Evolutionary conservation across 305 asterid genomes (phyloP).

Genomic region (Stenogyne calaminthoides): DNA sequence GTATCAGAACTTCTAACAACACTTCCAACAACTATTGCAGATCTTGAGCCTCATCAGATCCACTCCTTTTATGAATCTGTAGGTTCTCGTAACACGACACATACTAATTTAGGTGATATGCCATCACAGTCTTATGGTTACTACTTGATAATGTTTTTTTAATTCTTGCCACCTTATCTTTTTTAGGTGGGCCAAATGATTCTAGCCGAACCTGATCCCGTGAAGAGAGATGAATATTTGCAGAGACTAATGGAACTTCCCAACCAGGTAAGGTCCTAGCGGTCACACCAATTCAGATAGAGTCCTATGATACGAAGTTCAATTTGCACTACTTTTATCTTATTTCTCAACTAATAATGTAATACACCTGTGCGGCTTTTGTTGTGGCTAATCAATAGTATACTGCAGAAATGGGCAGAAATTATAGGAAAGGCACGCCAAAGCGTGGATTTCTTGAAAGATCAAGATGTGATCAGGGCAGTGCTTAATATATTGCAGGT

Average conservation of each 20-base stretch:
- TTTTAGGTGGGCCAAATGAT: constrained; percentile 83
- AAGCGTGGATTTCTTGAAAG: constrained; percentile 80
- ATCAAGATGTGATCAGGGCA: constrained; percentile 73
- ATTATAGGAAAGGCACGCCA: constrained; percentile 85
- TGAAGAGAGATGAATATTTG: constrained; percentile 71
- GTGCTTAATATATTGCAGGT: constrained; percentile 96
- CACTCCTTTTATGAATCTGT: constrained; percentile 93
- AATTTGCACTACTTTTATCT: constrained; percentile 9
- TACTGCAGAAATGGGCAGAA: constrained; percentile 82
- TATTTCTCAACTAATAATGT: not conserved
- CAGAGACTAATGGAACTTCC: constrained; percentile 90
- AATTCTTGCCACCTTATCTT: constrained; percentile 5
- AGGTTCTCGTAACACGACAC: constrained; percentile 34
- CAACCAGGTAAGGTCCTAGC: constrained; percentile 60
- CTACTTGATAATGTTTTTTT: constrained; percentile 4
- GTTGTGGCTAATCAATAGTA: constrained; percentile 37
- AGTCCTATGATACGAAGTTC: not conserved
- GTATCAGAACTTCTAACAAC: constrained; percentile 83
- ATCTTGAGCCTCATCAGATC: constrained; percentile 91
- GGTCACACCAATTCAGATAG: constrained; percentile 3
- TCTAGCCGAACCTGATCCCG: constrained; percentile 79
- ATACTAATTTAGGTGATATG: not conserved
- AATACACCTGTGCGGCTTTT: constrained; percentile 20
- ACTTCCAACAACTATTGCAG: constrained; percentile 76
- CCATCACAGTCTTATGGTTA: not conserved